Evolutionary conservation across 2,329 filamentous ascomycete genomes (phyloP).

Genomic region (Apiospora rasikravindrae): DNA sequence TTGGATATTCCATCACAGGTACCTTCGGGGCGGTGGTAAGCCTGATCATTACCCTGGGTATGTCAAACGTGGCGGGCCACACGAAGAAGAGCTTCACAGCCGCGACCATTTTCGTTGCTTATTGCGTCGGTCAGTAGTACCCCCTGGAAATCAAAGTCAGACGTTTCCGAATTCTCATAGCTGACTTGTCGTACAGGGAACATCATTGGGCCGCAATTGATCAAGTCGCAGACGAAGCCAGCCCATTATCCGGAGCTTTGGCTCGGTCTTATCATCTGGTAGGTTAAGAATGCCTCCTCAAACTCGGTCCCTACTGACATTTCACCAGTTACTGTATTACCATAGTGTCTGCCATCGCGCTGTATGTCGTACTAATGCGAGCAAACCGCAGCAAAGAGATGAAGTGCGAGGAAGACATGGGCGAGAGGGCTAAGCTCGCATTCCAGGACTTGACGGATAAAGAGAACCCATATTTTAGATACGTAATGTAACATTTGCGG

Average conservation of each 20-base stretch:
- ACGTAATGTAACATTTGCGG: slow-evolving; percentile 49
- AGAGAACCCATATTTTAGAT: slow-evolving; percentile 71
- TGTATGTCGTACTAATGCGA: slow-evolving; percentile 63
- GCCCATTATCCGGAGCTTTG: slow-evolving; percentile 75
- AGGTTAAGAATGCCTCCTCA: slow-evolving; percentile 27
- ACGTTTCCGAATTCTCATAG: not conserved
- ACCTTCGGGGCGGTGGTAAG: slow-evolving; percentile 76
- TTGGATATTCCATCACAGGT: slow-evolving; percentile 74
- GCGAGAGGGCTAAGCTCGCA: slow-evolving; percentile 66
- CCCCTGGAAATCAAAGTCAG: not conserved
- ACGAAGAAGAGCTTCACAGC: slow-evolving; percentile 83
- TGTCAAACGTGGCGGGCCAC: slow-evolving; percentile 74
- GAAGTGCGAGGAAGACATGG: slow-evolving; percentile 56
- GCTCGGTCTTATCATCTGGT: slow-evolving; percentile 69
- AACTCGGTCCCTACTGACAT: slow-evolving; percentile 24
- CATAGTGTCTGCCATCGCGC: slow-evolving; percentile 57
- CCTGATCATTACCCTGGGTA: slow-evolving; percentile 55
- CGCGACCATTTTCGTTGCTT: slow-evolving; percentile 75
- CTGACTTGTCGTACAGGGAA: slow-evolving; percentile 53
- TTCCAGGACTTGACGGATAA: slow-evolving; percentile 73
- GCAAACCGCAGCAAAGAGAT: slow-evolving; percentile 62
- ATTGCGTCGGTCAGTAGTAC: slow-evolving; percentile 59
- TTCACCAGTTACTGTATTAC: slow-evolving; percentile 67
- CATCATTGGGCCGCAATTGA: slow-evolving; percentile 75
- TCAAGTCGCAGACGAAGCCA: slow-evolving; percentile 68